Conservation (phyloP, 2,329 filamentous ascomycete genomes). For the Chrysoporthe austroafricana region DNA sequence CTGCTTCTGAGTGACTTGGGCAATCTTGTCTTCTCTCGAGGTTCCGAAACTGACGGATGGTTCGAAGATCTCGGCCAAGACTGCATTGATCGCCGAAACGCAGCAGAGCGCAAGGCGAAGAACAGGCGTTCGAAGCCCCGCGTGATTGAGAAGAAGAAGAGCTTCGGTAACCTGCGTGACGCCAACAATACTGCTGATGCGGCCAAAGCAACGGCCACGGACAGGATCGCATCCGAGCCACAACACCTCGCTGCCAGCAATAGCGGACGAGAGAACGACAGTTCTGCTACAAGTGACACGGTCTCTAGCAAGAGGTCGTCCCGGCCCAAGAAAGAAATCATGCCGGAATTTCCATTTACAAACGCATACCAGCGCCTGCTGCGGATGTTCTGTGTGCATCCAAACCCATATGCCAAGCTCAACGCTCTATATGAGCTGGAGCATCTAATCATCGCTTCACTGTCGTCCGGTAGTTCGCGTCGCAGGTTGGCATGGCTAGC, state of each 20-base stretch:
- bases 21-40: constrained; percentile 80
- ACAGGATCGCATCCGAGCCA: constrained; percentile 33
- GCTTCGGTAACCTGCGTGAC: constrained; percentile 66
- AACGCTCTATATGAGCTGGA: constrained; percentile 82
- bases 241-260: constrained; percentile 23
- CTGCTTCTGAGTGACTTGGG: constrained; percentile 88
- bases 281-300: constrained; percentile 46
- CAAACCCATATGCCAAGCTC: constrained; percentile 85
- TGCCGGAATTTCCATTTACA: constrained; percentile 74
- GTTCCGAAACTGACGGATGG: constrained; percentile 92
- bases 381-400: constrained; percentile 84
- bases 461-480: constrained; percentile 58
- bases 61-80: constrained; percentile 71
- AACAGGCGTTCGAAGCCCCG: constrained; percentile 54
- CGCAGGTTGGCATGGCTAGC: constrained; percentile 42
- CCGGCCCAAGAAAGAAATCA: constrained; percentile 39
- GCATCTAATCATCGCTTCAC: constrained; percentile 76
- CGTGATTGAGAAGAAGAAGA: constrained; percentile 68
- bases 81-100: constrained; percentile 65
- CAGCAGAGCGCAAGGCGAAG: constrained; percentile 53
- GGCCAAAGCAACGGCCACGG: constrained; percentile 40
- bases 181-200: constrained; percentile 47
- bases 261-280: constrained; percentile 41
- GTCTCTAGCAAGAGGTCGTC: constrained; percentile 37
- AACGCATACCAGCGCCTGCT: constrained; percentile 80